These are phyloP conservation scores for Pythium inflatum DNA, from an alignment of 352 stramenopile genomes.

Conservation along the genomic window DNA sequence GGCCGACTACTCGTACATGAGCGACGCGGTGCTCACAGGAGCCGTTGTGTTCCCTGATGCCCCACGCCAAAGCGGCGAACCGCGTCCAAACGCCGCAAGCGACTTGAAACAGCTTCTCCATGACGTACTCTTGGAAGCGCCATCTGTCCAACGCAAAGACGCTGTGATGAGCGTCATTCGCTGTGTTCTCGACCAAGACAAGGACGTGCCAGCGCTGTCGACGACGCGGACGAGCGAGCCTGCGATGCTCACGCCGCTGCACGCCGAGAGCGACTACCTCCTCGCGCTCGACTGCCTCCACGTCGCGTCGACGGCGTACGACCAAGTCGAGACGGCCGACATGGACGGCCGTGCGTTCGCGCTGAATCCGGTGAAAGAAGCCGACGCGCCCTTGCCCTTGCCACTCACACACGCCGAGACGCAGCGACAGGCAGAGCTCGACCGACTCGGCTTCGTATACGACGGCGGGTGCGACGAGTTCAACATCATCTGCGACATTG, in stretches of 20 bases:
- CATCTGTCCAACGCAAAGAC: background rate
- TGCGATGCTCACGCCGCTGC: background rate
- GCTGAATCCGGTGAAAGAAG: too few species aligned
- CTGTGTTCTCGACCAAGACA: slow-evolving; percentile 25
- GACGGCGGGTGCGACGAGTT: slow-evolving; percentile 58
- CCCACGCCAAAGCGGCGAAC: background rate
- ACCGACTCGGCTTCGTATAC: slow-evolving; percentile 23
- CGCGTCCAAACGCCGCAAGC: background rate
- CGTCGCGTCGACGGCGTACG: background rate
- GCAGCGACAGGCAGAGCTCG: slow-evolving; percentile 23
- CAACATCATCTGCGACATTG: slow-evolving; percentile 69
- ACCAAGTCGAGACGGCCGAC: background rate
- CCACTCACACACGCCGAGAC: background rate
- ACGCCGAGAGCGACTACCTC: slow-evolving; percentile 43
- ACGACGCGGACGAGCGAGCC: slow-evolving; percentile 15
- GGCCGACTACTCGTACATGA: slow-evolving; percentile 48
- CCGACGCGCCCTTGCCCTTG: background rate
- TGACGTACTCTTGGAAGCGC: slow-evolving; percentile 8
- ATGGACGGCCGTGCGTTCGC: too few species aligned
- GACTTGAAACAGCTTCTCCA: slow-evolving; percentile 24
- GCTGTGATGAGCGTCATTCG: slow-evolving; percentile 23
- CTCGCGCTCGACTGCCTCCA: slow-evolving; percentile 23
- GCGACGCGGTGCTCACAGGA: slow-evolving; percentile 15
- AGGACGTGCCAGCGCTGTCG: background rate
- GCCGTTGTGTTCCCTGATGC: slow-evolving; percentile 17